phyloP scores from a whole-genome alignment of 176 grass and related monocot species.

The Triticum turgidum region DNA sequence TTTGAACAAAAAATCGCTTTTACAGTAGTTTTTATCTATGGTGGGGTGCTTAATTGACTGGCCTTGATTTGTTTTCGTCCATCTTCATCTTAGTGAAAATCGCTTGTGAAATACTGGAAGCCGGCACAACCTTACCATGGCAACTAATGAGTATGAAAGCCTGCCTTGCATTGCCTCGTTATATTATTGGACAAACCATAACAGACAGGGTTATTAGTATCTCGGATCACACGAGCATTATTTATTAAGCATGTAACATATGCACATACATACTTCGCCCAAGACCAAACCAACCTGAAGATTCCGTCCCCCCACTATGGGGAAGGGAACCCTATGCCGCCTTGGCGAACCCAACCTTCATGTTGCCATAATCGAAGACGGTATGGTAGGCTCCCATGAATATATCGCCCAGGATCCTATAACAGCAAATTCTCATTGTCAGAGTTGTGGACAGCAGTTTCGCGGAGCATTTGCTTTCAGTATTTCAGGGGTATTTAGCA shows the following conservation, averaged over 20 bases:
- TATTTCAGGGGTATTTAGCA: neutral
- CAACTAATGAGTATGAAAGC: neutral
- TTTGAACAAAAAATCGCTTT: neutral
- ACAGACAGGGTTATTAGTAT: neutral
- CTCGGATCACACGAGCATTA: slow-evolving; percentile 28
- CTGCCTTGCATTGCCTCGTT: neutral
- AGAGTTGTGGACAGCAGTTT: neutral
- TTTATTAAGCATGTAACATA: slow-evolving; percentile 28
- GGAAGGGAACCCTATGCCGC: slow-evolving; percentile 41
- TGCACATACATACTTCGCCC: slow-evolving; percentile 2
- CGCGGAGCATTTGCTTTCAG: neutral
- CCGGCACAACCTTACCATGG: neutral
- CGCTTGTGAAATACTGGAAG: neutral
- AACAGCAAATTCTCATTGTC: neutral
- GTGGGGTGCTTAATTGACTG: neutral
- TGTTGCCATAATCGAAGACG: slow-evolving; percentile 86
- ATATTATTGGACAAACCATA: slow-evolving; percentile 3
- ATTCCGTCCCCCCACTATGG: neutral
- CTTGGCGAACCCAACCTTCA: slow-evolving; percentile 76
- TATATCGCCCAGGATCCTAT: slow-evolving; percentile 87
- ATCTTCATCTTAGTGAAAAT: neutral
- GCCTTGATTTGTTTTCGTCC: neutral
- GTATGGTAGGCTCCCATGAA: slow-evolving; percentile 98
- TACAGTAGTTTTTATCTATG: neutral
- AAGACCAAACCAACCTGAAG: neutral